A percentile compares a stretch with the other conserved stretches of the same genome.
phyloP scores from a whole-genome alignment of 495 filamentous ascomycete species.

The Penicillium manginii region DNA sequence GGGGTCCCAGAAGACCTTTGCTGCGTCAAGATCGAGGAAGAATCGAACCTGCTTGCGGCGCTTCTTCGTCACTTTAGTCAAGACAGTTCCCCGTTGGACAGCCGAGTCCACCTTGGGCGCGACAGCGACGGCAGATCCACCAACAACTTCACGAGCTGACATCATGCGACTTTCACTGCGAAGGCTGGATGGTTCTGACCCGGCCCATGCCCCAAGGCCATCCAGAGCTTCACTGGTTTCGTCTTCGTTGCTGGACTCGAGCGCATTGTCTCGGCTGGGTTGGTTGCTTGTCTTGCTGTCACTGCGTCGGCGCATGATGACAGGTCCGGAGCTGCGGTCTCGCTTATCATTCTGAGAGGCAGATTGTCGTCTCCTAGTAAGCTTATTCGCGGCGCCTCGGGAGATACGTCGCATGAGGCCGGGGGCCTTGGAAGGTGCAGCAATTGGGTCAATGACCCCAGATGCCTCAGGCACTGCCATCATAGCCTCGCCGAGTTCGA shows the following conservation, averaged over 20 bases:
- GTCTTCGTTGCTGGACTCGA: conserved; percentile 59
- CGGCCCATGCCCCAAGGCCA: conserved; percentile 38
- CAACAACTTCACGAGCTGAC: conserved; percentile 31
- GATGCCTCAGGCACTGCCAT: conserved; percentile 45
- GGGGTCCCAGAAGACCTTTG: conserved; percentile 86
- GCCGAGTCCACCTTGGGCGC: conserved; percentile 72
- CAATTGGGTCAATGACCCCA: conserved; percentile 55
- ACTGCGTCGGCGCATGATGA: conserved; percentile 82
- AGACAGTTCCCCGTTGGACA: conserved; percentile 72
- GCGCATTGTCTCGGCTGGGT: conserved; percentile 50
- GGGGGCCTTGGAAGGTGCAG: conserved; percentile 54
- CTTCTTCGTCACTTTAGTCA: conserved; percentile 84
- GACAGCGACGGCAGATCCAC: conserved; percentile 40
- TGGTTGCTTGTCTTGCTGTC: conserved; percentile 77
- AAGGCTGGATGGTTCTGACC: conserved; percentile 45
- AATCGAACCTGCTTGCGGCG: conserved; percentile 74
- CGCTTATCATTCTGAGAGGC: conserved; percentile 72
- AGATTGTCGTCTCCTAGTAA: conserved; percentile 68
- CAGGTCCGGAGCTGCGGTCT: conserved; percentile 85
- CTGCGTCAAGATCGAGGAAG: conserved; percentile 75
- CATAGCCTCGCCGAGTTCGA: conserved; percentile 62
- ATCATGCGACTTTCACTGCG: conserved; percentile 40
- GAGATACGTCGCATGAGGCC: conserved; percentile 70
- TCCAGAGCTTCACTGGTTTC: conserved; percentile 65
- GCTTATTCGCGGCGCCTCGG: conserved; percentile 64